Conservation (phyloP, 2,329 filamentous ascomycete species). For the Fusarium mexicanum region DNA sequence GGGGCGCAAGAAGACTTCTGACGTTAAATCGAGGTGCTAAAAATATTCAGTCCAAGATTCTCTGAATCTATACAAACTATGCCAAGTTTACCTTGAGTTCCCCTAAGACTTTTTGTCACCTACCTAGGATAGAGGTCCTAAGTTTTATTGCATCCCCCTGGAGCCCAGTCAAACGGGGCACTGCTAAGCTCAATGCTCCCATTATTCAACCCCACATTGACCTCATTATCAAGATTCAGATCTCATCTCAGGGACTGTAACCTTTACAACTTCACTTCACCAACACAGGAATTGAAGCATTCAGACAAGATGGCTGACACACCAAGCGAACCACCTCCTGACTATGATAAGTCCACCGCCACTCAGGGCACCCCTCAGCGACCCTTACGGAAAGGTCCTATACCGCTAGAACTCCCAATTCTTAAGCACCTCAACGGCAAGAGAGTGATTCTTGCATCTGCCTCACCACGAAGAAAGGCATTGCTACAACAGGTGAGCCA, state of each 20-base stretch:
- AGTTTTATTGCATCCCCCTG: too few relatives aligned
- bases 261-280: constrained; percentile 15
- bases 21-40: too few relatives aligned
- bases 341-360: constrained; percentile 55
- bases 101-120: too few relatives aligned
- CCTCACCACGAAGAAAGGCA: constrained; percentile 84
- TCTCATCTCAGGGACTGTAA: background rate
- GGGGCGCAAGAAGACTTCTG: too few relatives aligned
- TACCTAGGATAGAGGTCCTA: too few relatives aligned
- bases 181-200: constrained; percentile 33
- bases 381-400: constrained; percentile 59
- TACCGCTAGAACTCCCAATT: constrained; percentile 82
- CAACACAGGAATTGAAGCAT: background rate
- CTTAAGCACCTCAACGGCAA: constrained; percentile 79
- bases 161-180: constrained; percentile 33
- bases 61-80: too few relatives aligned
- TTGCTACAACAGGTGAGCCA: constrained; percentile 74
- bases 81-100: too few relatives aligned
- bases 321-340: constrained; percentile 55
- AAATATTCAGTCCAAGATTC: too few relatives aligned
- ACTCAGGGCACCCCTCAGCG: constrained; percentile 48
- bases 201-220: constrained; percentile 41
- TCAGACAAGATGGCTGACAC: constrained; percentile 42
- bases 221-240: constrained; percentile 33
- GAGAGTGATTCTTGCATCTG: constrained; percentile 88